phyloP scores from a whole-genome alignment of 2,329 filamentous ascomycete genomes.

The Colletotrichum aenigma region DNA sequence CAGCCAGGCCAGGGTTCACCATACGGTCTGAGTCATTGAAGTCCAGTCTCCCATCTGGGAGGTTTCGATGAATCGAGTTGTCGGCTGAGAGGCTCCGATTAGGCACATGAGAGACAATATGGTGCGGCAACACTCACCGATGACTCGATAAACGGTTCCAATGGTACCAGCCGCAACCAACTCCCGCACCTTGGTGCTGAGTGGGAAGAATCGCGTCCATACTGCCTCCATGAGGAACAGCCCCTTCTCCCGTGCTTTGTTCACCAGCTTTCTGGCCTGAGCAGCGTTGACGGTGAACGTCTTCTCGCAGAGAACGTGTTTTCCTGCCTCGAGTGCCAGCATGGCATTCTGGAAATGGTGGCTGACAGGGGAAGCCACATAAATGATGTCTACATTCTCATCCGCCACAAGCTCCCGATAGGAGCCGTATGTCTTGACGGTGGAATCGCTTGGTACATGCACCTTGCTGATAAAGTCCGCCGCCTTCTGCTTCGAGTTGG shows the following conservation, averaged over 20 bases:
- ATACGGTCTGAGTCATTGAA: slow-evolving; percentile 72
- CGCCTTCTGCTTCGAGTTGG: slow-evolving; percentile 76
- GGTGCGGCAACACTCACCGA: slow-evolving; percentile 45
- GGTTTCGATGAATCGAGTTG: slow-evolving; percentile 28
- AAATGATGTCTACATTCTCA: slow-evolving; percentile 81
- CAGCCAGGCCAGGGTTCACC: slow-evolving; percentile 81
- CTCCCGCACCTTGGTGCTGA: slow-evolving; percentile 77
- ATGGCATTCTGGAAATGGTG: slow-evolving; percentile 92
- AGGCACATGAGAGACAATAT: slow-evolving; percentile 15
- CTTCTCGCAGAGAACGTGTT: slow-evolving; percentile 91
- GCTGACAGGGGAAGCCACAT: slow-evolving; percentile 88
- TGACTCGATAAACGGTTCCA: slow-evolving; percentile 65
- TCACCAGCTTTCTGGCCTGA: slow-evolving; percentile 74
- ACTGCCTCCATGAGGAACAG: slow-evolving; percentile 86
- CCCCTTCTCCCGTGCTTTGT: slow-evolving; percentile 73
- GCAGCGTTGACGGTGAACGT: slow-evolving; percentile 83
- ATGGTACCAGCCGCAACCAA: slow-evolving; percentile 61
- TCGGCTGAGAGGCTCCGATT: background rate
- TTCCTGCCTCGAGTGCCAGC: slow-evolving; percentile 80
- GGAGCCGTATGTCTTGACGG: slow-evolving; percentile 76
- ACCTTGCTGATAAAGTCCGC: slow-evolving; percentile 74
- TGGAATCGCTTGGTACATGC: slow-evolving; percentile 58
- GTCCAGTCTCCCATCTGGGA: slow-evolving; percentile 36
- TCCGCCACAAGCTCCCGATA: slow-evolving; percentile 84
- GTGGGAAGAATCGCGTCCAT: slow-evolving; percentile 88